Conservation (phyloP, 441 rosid species). For the Populus hybrid region DNA sequence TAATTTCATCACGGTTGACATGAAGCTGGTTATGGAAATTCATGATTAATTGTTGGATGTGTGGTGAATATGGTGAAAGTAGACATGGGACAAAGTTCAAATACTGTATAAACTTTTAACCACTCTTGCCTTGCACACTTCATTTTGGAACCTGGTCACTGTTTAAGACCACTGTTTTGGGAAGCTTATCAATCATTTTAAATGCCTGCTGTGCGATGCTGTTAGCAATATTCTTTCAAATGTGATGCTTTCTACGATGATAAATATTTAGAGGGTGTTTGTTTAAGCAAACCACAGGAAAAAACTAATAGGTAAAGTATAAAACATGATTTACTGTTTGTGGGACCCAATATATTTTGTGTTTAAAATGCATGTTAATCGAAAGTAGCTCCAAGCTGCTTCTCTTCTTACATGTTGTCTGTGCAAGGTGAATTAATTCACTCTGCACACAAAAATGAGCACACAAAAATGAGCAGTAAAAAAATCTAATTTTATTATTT, state of each 20-base stretch:
- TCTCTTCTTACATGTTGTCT: no score
- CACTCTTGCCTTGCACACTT: background rate
- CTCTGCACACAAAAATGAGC: no score
- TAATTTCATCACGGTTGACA: background rate
- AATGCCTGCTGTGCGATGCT: background rate
- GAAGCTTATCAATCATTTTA: background rate
- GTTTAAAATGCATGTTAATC: no score
- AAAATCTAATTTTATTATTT: no score
- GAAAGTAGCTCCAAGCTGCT: no score
- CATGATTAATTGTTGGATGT: background rate
- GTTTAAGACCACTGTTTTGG: background rate
- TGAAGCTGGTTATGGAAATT: background rate
- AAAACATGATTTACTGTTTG: no score
- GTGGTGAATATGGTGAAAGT: constrained; percentile 1
- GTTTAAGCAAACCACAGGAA: no score
- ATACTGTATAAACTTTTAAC: background rate
- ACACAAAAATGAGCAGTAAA: no score
- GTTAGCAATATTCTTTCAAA: background rate
- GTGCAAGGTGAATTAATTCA: no score
- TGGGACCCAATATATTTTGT: no score
- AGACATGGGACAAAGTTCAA: background rate
- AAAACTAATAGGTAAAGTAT: no score
- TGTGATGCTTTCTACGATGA: background rate
- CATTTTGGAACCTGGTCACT: background rate
- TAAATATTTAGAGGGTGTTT: background rate